Evolutionary conservation across 495 filamentous ascomycete species (phyloP), one percentile per base, ranked within the genome.

Genomic region (Endocarpon pusillum): DNA sequence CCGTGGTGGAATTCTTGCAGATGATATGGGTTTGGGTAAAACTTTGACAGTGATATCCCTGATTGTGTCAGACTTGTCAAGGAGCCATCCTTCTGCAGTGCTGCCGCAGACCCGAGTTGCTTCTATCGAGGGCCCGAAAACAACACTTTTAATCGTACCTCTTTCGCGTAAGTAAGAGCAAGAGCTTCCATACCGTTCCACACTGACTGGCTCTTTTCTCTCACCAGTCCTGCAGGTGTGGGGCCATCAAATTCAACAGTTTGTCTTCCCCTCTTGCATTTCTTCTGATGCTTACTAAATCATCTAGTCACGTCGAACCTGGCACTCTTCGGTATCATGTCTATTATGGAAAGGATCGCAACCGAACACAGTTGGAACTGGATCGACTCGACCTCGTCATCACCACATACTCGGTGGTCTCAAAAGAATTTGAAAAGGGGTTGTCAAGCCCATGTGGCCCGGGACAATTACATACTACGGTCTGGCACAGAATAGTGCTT

Each of bases 11-110:
- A 78, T 97, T 21, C 59, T 97, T 16, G 89, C 89, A 6, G 89
- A 97, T 49, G 84, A 92, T 77, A 97, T 97, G 89, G 89, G 89
- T 23, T 58, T 97, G 11, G 89, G 89, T 3, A 97, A 97, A 50
- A 94, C 89, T 0, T 56, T 97, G 30, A 92, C 79, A 47, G 78
- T 93, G 18, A 60, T 97, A 4, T 78, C 84, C 2, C 62, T 94
- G 14, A 52, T 86, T 11, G 56, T 73, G 2, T 62, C 61, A 14
- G n/a, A n/a, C n/a, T n/a, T n/a, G n/a, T n/a, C n/a, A n/a, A n/a
- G n/a, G n/a, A n/a, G 56, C 54, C 17, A 70, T 73, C 1, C 49
- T 71, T 3, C n/a, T n/a, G n/a, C n/a, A n/a, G n/a, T n/a, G n/a
- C n/a, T n/a, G n/a, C n/a, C n/a, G n/a, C n/a, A n/a, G n/a, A n/a